Evolutionary conservation across 2,329 filamentous ascomycete species (phyloP), one percentile per base, ranked within the genome.

Genomic region (Aspergillus felis): DNA sequence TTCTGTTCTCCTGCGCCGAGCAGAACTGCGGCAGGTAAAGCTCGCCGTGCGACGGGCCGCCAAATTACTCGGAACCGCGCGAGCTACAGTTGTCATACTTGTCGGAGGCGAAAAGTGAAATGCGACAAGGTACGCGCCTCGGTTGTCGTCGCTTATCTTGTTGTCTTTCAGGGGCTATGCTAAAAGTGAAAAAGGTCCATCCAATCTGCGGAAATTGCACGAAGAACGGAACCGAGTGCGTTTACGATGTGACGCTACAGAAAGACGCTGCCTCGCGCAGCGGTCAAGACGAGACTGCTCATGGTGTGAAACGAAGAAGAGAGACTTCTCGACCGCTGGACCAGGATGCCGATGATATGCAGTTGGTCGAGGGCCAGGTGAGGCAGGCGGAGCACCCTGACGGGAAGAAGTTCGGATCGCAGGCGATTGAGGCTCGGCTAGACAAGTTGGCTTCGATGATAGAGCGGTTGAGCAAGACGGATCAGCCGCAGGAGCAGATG

Each of bases 1-100:
- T 49, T 55, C 10, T 55, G 56, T 41, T 42, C 58, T 14, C 12
- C 57, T 4, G 53, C 59, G n/a, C 51, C 52, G 14, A 48, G 50
- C 17, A 57, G 47, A 44, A 48, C 58, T 14, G 50, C 52, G 27
- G 50, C 52, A 17, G 58, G 54, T 22, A 66, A 73, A 27, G 2
- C 3, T 24, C 22, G 44, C 3, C 44, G 22, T 47, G 63, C 61
- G 3, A 60, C 65, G 38, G 69, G 69, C 46, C 76, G 76, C 52
- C 77, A 79, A 55, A 80, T 80, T 53, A 80, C 78, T 41, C 74
- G 78, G 20, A 79, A 76, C 50, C 74, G 78, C 51, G 71, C 75
- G 35, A 79, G 77, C 61, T 79, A 79, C 61, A 78, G 75, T 61
- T 80, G 78, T 58, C 73, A 78, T 62, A 76, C 71, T 1, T 80